Evolutionary conservation across 1,284 basidiomycete species (phyloP), one percentile per base, ranked within the genome.

Genomic region (Afroboletus lepidellus): DNA sequence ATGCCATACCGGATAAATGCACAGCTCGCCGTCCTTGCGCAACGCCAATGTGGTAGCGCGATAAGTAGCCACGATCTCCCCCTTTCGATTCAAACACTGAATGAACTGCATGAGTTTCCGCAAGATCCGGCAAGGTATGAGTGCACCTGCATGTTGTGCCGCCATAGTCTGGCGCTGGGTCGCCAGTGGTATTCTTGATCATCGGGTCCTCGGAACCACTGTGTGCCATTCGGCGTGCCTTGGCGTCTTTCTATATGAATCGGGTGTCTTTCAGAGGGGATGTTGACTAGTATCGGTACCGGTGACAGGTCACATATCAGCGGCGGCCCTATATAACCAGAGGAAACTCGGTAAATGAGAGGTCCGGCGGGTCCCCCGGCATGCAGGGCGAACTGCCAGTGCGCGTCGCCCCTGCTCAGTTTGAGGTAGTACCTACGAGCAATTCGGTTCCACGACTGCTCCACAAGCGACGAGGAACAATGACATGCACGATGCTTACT

Each of bases 1-100:
- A n/a, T 24, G 11, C 41, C 62, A 7, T 59, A 67, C 64, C 37
- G 60, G 66, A 47, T 68, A 54, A 20, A 68, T 55, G 13, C 53
- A 47, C 37, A 68, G 41, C 27, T 63, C 64, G 6, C 64, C 67
- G 42, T 69, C 64, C 38, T 69, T 69, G 36, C 42, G 54, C 33
- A 57, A 12, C 5, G 63, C 62, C 50, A 68, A 51, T 7, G 58
- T 32, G 16, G 59, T 66, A 12, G 48, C 41, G 43, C 63, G 66
- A 47, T 69, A 69, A 23, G 56, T 66, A n/a, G 64, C 66, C 30
- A 69, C 46, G 41, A 67, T 36, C 9, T 50, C 50, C 11, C 57
- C 59, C 9, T 55, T 52, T 12, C 41, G 15, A 20, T 62, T 46
- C 42, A 62, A 24, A 38, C 61, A 67, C 63, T 67, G 33, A 21